Base-by-base conservation (phyloP, 106 monocot genomes). In the Dendrobium huoshanense region DNA sequence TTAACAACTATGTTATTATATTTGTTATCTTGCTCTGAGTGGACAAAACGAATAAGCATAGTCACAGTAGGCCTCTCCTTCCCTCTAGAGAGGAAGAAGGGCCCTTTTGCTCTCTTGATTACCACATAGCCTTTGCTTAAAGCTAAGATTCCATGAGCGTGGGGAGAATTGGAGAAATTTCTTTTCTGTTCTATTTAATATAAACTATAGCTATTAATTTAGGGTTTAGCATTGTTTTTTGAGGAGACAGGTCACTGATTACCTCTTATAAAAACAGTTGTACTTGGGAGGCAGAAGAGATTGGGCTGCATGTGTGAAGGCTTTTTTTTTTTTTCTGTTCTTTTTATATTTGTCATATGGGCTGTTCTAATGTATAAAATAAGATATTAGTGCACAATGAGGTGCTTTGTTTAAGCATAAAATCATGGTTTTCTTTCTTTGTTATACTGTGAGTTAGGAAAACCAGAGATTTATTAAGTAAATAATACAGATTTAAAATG, bases 291-390 rank as follows among this genome's bases (percentile, higher is more conserved):
- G 73, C 72, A 73, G 24, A 43, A 18, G 19, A 64, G 61, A 73
- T 61, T 79, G 84, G 61, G 54, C 64, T 84, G 73, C 79, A 84
- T 75, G 79, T 84, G 84, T 72, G 24, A 29, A 54, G 73, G 13
- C 10, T 25, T 73, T 49, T 9, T 55, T 70, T 19, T n/a, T n/a
- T n/a, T n/a, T 33, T 80, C 54, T 73, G 20, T 55, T 73, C 31
- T 70, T 70, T 70, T 16, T 37, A 37, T 37, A 37, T 37, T 70
- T 70, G 37, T 11, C 11, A 37, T 70, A 37, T 37, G 37, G 37
- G 9, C 7, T 37, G 29, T 70, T 11, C 5, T 22, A 22, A 19
- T 4, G 61, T 6, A 70, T 70, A 29, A 37, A 70, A 24, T 24
- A 25, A 24, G 24, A 9, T 1, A 25, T 65, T n/a, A 10, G 64